Base-by-base conservation (phyloP, 2,329 filamentous ascomycete species). In the Zymoseptoria tritici region DNA sequence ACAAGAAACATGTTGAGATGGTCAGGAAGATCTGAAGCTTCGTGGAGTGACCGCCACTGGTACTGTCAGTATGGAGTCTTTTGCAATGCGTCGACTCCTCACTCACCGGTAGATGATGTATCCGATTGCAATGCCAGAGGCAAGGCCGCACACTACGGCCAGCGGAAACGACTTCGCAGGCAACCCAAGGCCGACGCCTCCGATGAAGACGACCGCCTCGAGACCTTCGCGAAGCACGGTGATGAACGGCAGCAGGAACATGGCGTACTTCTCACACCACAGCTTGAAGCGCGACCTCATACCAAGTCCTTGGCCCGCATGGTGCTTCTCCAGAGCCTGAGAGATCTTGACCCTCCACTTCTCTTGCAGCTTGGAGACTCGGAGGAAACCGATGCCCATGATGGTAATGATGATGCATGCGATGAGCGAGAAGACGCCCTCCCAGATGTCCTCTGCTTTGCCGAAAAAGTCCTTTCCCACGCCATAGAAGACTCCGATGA, bases 311-410 rank as follows among this genome's bases (percentile, higher is more conserved):
- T 71, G 42, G 65, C 71, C 5, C 16, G 74, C 70, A 29, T 76
- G 76, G 13, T 82, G 78, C 16, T 81, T 78, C 65, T 89, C 84
- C 29, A 94, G 75, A 2, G 88, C 84, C 67, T 83, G 83, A 19
- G 86, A 83, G 22, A 96, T 83, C 82, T 94, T 94, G 68, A 87
- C 78, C n/a, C 85, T 83, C 91, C 91, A 96, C 75, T 94, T 94
- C 62, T 88, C 86, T 72, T 91, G 89, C 73, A 94, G 83, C 75
- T 93, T 94, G 62, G 85, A 88, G 58, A 96, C 82, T 24, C 91
- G 86, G 7, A 96, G 83, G 29, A 96, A 83, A 4, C 89, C 90
- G 31, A 85, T 87, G 26, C 91, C 91, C 78, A 95, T 87, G 62
- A 91, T 67, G 42, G 88, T 88, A 75, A 96, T 94, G 76, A 96